A percentile compares a stretch with the other conserved stretches of the same genome.
Evolutionary conservation across 2,329 filamentous ascomycete genomes (phyloP).

Genomic region (Fusarium pseudocircinatum): DNA sequence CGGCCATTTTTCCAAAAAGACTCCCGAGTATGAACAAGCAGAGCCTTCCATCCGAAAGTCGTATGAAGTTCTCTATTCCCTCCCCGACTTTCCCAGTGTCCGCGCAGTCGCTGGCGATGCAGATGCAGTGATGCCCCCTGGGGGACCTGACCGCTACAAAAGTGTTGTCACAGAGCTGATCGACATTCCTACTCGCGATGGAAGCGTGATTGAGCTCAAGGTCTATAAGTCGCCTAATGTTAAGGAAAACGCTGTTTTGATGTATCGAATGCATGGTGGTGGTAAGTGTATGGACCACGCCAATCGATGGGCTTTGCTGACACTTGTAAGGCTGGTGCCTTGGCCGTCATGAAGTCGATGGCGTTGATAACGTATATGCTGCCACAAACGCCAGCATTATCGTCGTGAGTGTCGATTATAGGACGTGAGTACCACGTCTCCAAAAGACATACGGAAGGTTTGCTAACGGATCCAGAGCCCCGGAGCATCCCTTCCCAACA

Average conservation of each 20-base stretch:
- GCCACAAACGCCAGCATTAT: conserved; percentile 26
- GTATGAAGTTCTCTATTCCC: not conserved
- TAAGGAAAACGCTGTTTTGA: conserved; percentile 19
- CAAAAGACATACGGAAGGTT: rapidly evolving
- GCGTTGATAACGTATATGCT: conserved; percentile 35
- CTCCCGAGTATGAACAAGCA: not conserved
- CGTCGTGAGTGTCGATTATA: conserved; percentile 39
- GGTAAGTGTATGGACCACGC: conserved; percentile 7
- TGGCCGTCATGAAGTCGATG: conserved; percentile 39
- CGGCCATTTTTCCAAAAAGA: conserved; percentile 30
- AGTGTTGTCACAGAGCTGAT: conserved; percentile 26
- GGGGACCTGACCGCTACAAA: conserved; percentile 26
- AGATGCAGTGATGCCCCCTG: conserved; percentile 31
- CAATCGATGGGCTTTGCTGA: not conserved
- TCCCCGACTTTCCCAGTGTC: conserved; percentile 4
- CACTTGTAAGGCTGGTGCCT: conserved; percentile 29
- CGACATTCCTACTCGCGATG: conserved; percentile 28
- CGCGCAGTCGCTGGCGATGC: conserved; percentile 4
- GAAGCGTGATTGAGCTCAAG: conserved; percentile 29
- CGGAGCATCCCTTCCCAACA: conserved; percentile 35
- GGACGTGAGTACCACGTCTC: conserved; percentile 9
- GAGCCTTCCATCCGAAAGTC: not conserved
- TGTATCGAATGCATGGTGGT: conserved; percentile 41
- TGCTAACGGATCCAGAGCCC: conserved; percentile 17
- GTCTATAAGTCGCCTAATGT: conserved; percentile 28